Conservation (phyloP, 2,329 filamentous ascomycete species). For the Colletotrichum kahawae region DNA sequence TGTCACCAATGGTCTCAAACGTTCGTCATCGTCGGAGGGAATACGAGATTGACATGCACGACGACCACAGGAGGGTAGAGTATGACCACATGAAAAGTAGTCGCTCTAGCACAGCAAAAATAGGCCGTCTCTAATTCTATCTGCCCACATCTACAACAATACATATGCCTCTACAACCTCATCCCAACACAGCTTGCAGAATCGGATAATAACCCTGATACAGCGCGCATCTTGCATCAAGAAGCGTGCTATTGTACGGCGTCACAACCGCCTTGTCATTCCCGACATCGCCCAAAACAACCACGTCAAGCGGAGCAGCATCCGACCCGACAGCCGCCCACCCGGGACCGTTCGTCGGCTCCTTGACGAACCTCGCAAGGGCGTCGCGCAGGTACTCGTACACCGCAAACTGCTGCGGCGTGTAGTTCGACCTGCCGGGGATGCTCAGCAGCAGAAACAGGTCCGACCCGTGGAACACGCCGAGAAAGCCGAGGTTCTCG, state of each 20-base stretch:
- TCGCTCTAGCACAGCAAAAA: no score
- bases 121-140: background rate
- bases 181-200: slow-evolving; percentile 6
- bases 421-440: slow-evolving; percentile 19
- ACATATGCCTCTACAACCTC: rapidly evolving
- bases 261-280: slow-evolving; percentile 1
- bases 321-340: slow-evolving; percentile 29
- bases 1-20: background rate
- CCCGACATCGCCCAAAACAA: slow-evolving; percentile 25
- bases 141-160: background rate
- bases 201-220: slow-evolving; percentile 23
- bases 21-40: background rate
- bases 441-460: slow-evolving; percentile 26
- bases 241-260: slow-evolving; percentile 19
- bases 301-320: slow-evolving; percentile 26
- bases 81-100: no score
- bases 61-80: no score
- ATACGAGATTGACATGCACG: background rate
- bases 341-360: slow-evolving; percentile 26
- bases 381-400: slow-evolving; percentile 27
- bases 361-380: slow-evolving; percentile 28
- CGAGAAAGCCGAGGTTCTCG: slow-evolving; percentile 24
- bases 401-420: slow-evolving; percentile 26
- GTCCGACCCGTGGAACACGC: slow-evolving; percentile 31
- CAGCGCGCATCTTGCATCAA: slow-evolving; percentile 26